Evolutionary conservation across 2,329 filamentous ascomycete genomes (phyloP).

Genomic region (Fusarium tjaetaba): DNA sequence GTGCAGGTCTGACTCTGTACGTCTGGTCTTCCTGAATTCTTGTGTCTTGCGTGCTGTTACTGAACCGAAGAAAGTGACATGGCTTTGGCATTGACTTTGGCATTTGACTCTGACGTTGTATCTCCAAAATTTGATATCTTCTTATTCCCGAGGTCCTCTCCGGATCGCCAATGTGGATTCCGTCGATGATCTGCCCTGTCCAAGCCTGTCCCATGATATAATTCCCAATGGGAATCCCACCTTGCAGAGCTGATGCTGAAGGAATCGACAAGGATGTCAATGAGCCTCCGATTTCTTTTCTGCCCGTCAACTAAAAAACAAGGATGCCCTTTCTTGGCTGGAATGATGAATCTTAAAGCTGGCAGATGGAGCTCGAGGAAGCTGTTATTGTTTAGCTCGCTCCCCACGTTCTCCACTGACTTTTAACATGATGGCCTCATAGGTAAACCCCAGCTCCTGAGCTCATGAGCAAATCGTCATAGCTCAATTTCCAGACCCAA

Average conservation of each 20-base stretch:
- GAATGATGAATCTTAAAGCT: conserved; percentile 31
- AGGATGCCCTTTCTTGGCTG: conserved; percentile 33
- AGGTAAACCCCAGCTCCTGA: conserved; percentile 15
- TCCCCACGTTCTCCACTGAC: conserved; percentile 33
- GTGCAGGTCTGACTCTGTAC: conserved; percentile 20
- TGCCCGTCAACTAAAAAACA: conserved; percentile 17
- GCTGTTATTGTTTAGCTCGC: background rate
- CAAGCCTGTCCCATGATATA: conserved; percentile 25
- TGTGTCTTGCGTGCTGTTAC: conserved; percentile 4
- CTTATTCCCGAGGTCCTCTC: conserved; percentile 24
- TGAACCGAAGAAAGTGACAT: background rate
- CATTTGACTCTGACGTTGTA: conserved; percentile 2
- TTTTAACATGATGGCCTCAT: conserved; percentile 31
- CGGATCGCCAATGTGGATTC: conserved; percentile 21
- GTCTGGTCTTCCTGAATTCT: conserved; percentile 6
- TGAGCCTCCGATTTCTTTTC: conserved; percentile 20
- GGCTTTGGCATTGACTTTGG: conserved; percentile 10
- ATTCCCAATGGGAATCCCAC: background rate
- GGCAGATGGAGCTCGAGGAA: conserved; percentile 4
- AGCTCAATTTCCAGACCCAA: conserved; percentile 1
- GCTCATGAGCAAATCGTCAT: conserved; percentile 27
- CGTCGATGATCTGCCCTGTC: conserved; percentile 29
- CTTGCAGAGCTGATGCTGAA: background rate
- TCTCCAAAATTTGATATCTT: background rate
- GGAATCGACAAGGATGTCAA: conserved; percentile 15